Percentiles rank a stretch among this genome's conserved stretches.
Conservation (phyloP, 164 flowering plant species). For the Stephania japonica region DNA sequence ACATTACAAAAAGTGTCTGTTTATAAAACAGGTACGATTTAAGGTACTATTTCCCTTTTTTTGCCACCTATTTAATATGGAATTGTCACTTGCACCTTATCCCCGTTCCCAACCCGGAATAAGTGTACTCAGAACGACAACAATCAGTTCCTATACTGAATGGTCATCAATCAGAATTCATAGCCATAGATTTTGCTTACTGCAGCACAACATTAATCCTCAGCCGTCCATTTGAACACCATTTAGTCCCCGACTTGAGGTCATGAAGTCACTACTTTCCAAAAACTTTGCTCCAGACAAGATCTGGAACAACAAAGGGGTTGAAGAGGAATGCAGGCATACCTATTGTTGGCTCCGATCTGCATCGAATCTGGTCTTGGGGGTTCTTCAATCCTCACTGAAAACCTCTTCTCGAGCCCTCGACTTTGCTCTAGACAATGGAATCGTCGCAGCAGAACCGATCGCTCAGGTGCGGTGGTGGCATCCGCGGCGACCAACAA, state of each 20-base stretch:
- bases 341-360: constrained; percentile 34
- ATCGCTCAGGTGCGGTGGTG: constrained; percentile 5
- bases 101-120: too few species aligned
- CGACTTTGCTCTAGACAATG: constrained; percentile 1
- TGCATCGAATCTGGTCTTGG: constrained; percentile 18
- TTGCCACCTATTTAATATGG: too few species aligned
- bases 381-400: background rate
- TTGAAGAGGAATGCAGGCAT: constrained; percentile 31
- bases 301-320: background rate
- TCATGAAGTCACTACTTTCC: background rate
- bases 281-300: background rate
- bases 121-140: too few species aligned
- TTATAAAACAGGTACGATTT: too few species aligned
- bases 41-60: too few species aligned
- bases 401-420: constrained; percentile 6
- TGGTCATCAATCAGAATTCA: too few species aligned
- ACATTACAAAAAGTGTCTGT: too few species aligned
- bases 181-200: background rate
- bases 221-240: background rate
- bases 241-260: background rate
- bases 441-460: constrained; percentile 2
- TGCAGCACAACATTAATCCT: background rate
- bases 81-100: too few species aligned
- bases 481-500: constrained; percentile 34
- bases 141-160: too few species aligned